Base-by-base conservation (phyloP, 768 basidiomycete species). In the Dioszegia hungarica region DNA sequence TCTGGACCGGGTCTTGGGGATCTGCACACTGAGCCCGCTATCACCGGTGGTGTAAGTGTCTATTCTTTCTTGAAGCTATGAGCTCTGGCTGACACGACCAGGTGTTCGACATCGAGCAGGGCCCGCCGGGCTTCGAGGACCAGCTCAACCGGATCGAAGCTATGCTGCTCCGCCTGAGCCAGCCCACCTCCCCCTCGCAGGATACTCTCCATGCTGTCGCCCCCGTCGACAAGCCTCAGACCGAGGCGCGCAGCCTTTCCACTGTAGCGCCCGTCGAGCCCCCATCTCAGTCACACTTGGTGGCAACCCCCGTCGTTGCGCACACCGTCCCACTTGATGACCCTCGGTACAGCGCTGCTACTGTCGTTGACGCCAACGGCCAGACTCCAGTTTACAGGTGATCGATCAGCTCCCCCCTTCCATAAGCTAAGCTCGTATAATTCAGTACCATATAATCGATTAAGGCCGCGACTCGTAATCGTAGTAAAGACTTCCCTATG, bases 1-100 rank as follows among this genome's bases (percentile, higher is more conserved):
- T 59, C 62, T 29, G 74, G 74, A 40, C 67, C 74, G 12, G 74
- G 72, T 67, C 43, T 75, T 4, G 72, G 67, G 22, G 71, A 75
- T 57, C 38, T 74, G n/a, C 57, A 68, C n/a, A 74, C 73, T 36
- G 67, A 59, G 4, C 27, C 45, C 8, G 66, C 58, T 4, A 50
- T 62, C 6, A 15, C 45, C 14, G 51, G 54, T 22, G 67, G 57
- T 5, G 58, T 67, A 47, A 53, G 52, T 54, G 15, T 15, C 33
- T 17, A 15, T 12, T 37, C 20, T 5, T 5, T 5, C 2, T 9
- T 43, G 19, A 24, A 5, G n/a, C 9, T 33, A 6, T 33, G 31
- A 33, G 39, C 14, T 40, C 6, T n/a, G n/a, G 43, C 43, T 44
- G 43, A 44, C 17, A 6, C 20, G 10, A 22, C 22, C 27, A 63